Conservation (phyloP, 2,329 filamentous ascomycete genomes). For the Curvularia lunata region DNA sequence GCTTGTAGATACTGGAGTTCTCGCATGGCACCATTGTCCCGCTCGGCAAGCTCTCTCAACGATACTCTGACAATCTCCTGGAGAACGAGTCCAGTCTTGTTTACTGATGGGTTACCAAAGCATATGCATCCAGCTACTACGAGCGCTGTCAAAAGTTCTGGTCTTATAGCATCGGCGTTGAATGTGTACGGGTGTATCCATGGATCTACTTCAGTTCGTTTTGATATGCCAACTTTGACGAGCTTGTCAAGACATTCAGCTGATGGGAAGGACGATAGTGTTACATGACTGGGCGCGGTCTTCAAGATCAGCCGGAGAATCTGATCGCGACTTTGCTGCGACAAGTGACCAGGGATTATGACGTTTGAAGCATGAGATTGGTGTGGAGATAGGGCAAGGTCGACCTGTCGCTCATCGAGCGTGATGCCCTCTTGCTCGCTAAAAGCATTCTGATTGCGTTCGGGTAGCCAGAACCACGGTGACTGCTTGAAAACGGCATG, state of each 20-base stretch:
- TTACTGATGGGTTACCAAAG: conserved; percentile 41
- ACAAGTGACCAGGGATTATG: conserved; percentile 29
- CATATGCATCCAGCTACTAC: conserved; percentile 43
- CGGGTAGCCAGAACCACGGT: conserved; percentile 36
- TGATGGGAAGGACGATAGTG: conserved; percentile 41
- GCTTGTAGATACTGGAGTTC: conserved; percentile 60
- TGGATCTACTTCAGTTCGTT: conserved; percentile 41
- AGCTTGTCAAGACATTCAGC: conserved; percentile 38
- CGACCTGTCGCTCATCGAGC: conserved; percentile 35
- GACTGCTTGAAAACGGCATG: conserved; percentile 26
- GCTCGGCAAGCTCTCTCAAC: conserved; percentile 33
- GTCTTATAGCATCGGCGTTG: conserved; percentile 26
- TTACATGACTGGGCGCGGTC: conserved; percentile 35
- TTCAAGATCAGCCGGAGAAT: conserved; percentile 42
- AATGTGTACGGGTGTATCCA: conserved; percentile 46
- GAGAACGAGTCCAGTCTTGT: conserved; percentile 37
- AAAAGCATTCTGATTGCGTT: conserved; percentile 38
- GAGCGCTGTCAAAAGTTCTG: conserved; percentile 37
- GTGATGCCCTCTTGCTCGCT: conserved; percentile 36
- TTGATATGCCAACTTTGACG: conserved; percentile 42
- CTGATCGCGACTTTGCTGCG: conserved; percentile 30
- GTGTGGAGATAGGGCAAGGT: conserved; percentile 39
- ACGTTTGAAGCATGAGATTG: conserved; percentile 34
- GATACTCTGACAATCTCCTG: conserved; percentile 42
- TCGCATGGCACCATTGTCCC: conserved; percentile 45